Conservation (phyloP, 2,329 filamentous ascomycete genomes). For the Aspergillus pseudonomiae region DNA sequence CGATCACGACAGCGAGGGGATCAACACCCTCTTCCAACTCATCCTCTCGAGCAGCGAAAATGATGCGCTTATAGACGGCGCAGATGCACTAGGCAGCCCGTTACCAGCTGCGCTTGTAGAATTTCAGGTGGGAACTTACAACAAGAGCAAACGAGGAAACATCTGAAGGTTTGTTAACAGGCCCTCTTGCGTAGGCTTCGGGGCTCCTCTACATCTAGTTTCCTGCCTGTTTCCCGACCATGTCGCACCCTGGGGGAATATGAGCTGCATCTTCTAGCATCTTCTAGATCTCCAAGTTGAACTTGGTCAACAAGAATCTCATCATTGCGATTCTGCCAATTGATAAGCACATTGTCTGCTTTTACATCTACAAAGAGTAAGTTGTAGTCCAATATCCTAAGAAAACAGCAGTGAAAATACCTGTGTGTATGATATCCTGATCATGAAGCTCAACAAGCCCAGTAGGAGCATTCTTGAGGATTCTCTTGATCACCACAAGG, state of each 20-base stretch:
- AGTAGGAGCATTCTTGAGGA: slow-evolving; percentile 48
- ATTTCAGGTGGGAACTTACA: slow-evolving; percentile 17
- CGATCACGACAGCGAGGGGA: slow-evolving; percentile 45
- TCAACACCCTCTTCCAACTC: slow-evolving; percentile 37
- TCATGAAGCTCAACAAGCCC: slow-evolving; percentile 41
- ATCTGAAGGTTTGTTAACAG: slow-evolving; percentile 36
- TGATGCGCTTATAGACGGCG: slow-evolving; percentile 45
- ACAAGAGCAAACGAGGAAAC: slow-evolving; percentile 42
- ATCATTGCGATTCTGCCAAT: slow-evolving; percentile 3
- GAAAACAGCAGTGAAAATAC: slow-evolving; percentile 7
- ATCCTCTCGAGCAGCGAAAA: slow-evolving; percentile 44
- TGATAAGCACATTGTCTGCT: slow-evolving; percentile 10
- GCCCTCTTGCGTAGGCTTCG: slow-evolving; percentile 32
- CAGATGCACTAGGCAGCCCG: slow-evolving; percentile 46
- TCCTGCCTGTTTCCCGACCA: slow-evolving; percentile 21
- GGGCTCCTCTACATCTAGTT: slow-evolving; percentile 42
- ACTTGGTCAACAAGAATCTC: slow-evolving; percentile 2
- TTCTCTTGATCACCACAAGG: slow-evolving; percentile 42
- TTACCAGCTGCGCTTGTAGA: background rate
- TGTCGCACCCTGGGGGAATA: slow-evolving; percentile 9
- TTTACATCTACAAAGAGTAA: slow-evolving; percentile 10
- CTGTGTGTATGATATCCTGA: slow-evolving; percentile 37
- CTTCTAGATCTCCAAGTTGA: slow-evolving; percentile 12
- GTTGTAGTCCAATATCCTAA: background rate
- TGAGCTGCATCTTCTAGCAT: slow-evolving; percentile 15